Conservation (phyloP, 2,329 filamentous ascomycete genomes). For the Hypoxylon sp. region DNA sequence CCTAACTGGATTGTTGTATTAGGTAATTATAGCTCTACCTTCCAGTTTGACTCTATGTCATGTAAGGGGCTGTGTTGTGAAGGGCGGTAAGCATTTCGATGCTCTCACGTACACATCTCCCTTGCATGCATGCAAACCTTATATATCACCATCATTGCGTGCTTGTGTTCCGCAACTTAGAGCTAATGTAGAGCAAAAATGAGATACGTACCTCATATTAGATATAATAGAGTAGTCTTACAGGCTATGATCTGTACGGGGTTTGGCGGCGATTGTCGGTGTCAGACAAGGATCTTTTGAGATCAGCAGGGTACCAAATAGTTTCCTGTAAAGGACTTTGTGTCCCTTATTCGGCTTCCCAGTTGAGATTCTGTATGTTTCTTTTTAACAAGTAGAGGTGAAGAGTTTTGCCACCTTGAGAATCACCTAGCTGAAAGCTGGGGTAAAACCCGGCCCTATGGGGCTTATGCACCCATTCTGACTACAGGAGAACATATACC, state of each 20-base stretch:
- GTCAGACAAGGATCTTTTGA: neutral
- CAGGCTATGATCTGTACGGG: neutral
- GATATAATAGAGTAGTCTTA: neutral
- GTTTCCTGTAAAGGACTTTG: neutral
- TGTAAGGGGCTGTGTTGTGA: conserved; percentile 1
- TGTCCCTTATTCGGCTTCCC: neutral
- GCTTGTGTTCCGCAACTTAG: neutral
- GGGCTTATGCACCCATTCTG: neutral
- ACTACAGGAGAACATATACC: neutral
- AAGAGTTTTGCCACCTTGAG: neutral
- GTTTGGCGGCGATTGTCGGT: neutral
- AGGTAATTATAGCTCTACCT: neutral
- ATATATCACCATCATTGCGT: conserved; percentile 2
- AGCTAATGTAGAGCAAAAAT: neutral
- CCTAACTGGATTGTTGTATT: neutral
- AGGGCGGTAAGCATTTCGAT: neutral
- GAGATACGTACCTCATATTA: neutral
- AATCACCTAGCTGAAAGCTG: neutral
- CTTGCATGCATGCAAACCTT: conserved; percentile 4
- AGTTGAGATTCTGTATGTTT: neutral
- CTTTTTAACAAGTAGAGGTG: neutral
- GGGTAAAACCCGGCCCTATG: neutral
- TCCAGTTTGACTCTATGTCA: neutral
- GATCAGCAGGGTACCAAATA: neutral
- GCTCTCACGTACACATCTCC: conserved; percentile 1